Evolutionary conservation across 345 rosid genomes (phyloP).

Genomic region (Heritiera littoralis): DNA sequence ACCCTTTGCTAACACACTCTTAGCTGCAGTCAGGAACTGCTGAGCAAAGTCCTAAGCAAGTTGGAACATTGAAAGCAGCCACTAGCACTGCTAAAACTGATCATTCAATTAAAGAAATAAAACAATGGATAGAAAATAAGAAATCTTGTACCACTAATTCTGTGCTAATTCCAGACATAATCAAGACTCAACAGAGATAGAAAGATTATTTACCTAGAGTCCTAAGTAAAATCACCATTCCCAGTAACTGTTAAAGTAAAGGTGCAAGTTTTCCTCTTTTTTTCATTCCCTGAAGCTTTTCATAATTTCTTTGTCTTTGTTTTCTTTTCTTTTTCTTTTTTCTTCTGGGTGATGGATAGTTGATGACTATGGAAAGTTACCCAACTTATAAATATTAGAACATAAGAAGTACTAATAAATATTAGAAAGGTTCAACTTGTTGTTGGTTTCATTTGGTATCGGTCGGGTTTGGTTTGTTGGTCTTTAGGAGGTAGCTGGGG

Average conservation of each 20-base stretch:
- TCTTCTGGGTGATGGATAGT: neutral
- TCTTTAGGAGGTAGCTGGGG: no score
- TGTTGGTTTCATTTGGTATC: no score
- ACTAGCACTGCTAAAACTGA: neutral
- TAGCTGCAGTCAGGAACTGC: neutral
- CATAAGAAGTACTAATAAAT: neutral
- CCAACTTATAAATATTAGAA: neutral
- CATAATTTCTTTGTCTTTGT: no score
- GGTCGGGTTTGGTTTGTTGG: no score
- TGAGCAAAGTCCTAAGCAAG: constrained; percentile 12
- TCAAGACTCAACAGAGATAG: neutral
- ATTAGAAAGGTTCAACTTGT: no score
- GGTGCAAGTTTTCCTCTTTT: neutral
- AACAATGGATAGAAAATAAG: neutral
- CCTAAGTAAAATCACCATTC: neutral
- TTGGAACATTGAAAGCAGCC: neutral
- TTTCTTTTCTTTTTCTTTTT: neutral
- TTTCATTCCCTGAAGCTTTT: neutral
- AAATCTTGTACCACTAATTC: no score
- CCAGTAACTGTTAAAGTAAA: neutral
- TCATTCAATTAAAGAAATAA: neutral
- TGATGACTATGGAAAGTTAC: no score
- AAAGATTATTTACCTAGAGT: neutral
- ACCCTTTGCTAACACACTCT: neutral
- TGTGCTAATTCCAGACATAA: no score